A percentile compares a stretch with the other conserved stretches of the same genome.
Conservation (phyloP, 176 grass and related monocot genomes). For the Ensete glaucum region DNA sequence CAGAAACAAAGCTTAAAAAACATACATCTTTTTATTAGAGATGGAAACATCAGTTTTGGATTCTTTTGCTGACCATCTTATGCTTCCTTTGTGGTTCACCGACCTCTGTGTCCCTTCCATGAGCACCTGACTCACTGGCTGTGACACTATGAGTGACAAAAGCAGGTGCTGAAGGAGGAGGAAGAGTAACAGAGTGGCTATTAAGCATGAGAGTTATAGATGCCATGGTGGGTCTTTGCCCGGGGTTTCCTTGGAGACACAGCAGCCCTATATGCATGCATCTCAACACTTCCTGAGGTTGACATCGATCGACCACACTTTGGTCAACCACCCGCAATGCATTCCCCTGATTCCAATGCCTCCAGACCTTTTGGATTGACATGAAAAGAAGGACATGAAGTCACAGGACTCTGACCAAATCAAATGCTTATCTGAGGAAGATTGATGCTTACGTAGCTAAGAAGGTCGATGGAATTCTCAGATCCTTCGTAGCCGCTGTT, state of each 20-base stretch:
- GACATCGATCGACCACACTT: neutral
- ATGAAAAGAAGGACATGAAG: neutral
- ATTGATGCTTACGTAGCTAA: neutral
- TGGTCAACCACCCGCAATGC: neutral
- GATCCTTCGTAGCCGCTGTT: neutral
- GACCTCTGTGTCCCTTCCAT: too few relatives aligned
- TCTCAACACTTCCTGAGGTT: neutral
- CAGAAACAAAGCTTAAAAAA: too few relatives aligned
- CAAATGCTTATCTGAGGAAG: neutral
- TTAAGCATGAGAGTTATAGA: neutral
- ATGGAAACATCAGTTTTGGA: too few relatives aligned
- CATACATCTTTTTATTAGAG: too few relatives aligned
- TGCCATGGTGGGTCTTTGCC: neutral
- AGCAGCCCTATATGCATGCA: neutral
- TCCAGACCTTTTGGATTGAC: neutral
- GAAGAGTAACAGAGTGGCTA: neutral
- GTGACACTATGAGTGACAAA: neutral
- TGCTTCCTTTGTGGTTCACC: too few relatives aligned
- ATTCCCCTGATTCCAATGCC: neutral
- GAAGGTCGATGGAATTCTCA: neutral
- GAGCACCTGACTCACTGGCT: too few relatives aligned
- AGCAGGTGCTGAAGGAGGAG: neutral
- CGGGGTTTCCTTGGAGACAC: neutral
- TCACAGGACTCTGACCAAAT: neutral
- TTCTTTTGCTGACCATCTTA: too few relatives aligned